Base-by-base conservation (phyloP, 305 asterid genomes). In the Striga hermonthica region DNA sequence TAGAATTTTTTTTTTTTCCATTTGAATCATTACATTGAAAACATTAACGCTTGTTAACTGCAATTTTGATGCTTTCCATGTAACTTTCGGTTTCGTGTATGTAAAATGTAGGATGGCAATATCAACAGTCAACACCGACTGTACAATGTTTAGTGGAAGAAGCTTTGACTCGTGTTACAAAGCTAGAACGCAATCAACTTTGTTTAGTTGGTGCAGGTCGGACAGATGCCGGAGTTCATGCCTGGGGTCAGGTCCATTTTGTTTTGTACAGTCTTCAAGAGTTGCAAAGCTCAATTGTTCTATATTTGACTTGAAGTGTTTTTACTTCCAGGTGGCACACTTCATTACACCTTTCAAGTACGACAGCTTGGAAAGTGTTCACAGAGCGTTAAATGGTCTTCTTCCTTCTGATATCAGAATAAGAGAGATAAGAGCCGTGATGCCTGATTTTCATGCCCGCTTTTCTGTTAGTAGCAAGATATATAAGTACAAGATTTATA, bases 211-310 rank as follows among this genome's bases (percentile, higher is more conserved):
- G 94, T 61, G 93, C 97, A 16, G 78, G 97, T 45, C 83, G 97
- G 78, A 92, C 98, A n/a, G 97, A 92, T 82, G 90, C 93, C 16
- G 98, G 98, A 70, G 98, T 89, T 58, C 98, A 89, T 79, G 98
- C 97, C 64, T 82, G 79, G 86, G 93, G 98, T 62, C 98, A 89
- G 96, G 97, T 91, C 74, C 71, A 80, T 65, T 71, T 66, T 75
- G 49, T 9, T 31, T 74, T 28, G 44, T 55, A 0, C 14, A 31
- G 39, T 65, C 57, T 73, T 37, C 11, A 35, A 14, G 39, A 69
- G 31, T 40, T 60, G 52, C 64, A 35, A 58, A 11, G 7, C 13
- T 43, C 60, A 34, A 16, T 48, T 41, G 37, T 41, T 35, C 15
- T 22, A 37, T 31, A 65, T n/a, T 62, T 65, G 39, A 60, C 37